Base-by-base conservation (phyloP, 352 stramenopile species). In the Albugo candida region DNA sequence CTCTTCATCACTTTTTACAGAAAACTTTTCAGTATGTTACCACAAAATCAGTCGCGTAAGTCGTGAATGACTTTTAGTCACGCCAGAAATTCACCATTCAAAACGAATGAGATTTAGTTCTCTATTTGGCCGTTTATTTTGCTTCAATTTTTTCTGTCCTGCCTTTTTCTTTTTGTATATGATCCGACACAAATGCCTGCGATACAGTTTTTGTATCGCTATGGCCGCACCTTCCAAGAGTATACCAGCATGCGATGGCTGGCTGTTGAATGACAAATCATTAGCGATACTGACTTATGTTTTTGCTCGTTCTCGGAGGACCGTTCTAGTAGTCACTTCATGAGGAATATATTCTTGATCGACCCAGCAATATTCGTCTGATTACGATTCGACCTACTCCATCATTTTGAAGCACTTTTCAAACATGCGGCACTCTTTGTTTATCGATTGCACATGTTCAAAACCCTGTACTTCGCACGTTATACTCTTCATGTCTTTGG, bases 341-440 rank as follows among this genome's bases (percentile, higher is more conserved):
- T 85, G 85, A 14, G 73, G 74, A 24, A 64, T 65, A 51, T 89
- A 78, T 53, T 93, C 77, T 49, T 84, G 72, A 47, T 92, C 80
- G 44, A 88, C 83, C 63, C 77, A 41, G 11, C 43, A 11, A 39
- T 27, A 13, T 17, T 12, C 45, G 40, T 12, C 18, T 19, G 14
- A 20, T 34, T 54, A 14, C 14, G 36, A 41, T 14, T 14, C 36
- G 14, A 41, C 14, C 36, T 41, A 14, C 14, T 16, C 36, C 36
- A 47, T 13, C 10, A 12, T 87, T 46, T 79, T 59, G 53, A 93
- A 93, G 48, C 91, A 72, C 36, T 89, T 72, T 38, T 83, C 65
- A 10, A 93, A 61, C 55, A 85, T 64, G 11, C 72, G 49, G 34
- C 79, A 80, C 50, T 84, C 58, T 31, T 56, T 60, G 48, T 93